Evolutionary conservation across 371 early-diverging fungal genomes (phyloP), one percentile per base, ranked within the genome.

Genomic region (Rhizopus stolonifer): DNA sequence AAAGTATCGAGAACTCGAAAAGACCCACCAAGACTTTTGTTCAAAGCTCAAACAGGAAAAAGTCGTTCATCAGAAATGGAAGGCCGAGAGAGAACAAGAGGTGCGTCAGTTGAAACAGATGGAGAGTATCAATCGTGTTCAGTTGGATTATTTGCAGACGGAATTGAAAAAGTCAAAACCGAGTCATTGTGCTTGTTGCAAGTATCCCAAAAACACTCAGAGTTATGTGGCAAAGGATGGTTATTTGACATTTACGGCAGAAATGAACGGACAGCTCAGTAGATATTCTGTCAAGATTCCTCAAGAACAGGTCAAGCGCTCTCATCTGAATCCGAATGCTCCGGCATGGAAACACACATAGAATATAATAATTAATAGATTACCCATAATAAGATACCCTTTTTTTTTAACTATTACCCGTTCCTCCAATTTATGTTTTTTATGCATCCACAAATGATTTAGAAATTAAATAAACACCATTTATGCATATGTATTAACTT

Each of bases 191-290:
- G 25, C 33, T 38, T 19, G 24, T 23, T 38, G 40, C 42, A 15
- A 40, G 33, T n/a, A 29, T 29, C 7, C 31, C 31, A 29, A 10
- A 7, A 50, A 8, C 46, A 24, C 40, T 44, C 34, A 46, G 40
- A 51, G 61, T 7, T 65, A 62, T 52, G 52, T 60, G 18, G 63
- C 67, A 4, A 58, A 67, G 19, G 62, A 67, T 46, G 74, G 70
- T 4, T 68, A 61, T 32, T 51, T 74, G 40, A 68, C 67, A 24
- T 70, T 74, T 43, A 70, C 70, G 7, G 70, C 74, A 6, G 60
- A 67, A 49, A 70, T 74, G 31, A 66, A 74, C 32, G 74, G 74
- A 3, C 64, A 59, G 40, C 40, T 64, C 15, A 67, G 69, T 4
- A 68, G 54, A 26, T 74, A 68, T 39, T 59, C 69, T 0, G 61